Evolutionary conservation across 2,329 filamentous ascomycete genomes (phyloP), one percentile per base, ranked within the genome.

Genomic region (Colletotrichum sidae): DNA sequence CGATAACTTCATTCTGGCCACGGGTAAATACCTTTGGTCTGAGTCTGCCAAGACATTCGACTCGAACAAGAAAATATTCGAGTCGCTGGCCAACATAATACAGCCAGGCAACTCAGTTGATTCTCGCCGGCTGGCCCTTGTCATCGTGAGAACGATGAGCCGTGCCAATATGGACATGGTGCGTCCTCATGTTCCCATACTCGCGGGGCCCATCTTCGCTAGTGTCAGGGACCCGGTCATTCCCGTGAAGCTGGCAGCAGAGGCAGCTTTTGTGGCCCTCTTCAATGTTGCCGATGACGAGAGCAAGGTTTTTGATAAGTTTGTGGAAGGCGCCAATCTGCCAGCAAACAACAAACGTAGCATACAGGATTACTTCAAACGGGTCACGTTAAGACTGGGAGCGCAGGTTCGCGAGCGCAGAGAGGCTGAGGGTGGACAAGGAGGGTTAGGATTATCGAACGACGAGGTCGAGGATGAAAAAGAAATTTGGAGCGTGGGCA

Each of bases 311-410:
- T 98, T 97, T 76, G 94, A 97, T 72, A 94, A 94, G 79, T 98
- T 94, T 79, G 90, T 97, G 82, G 84, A 90, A 1, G 88, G 86
- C 6, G 86, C 87, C 55, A 86, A 88, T 3, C 78, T 97, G 65
- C 84, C 89, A 8, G 79, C 92, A 0, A 90, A 88, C 45, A 89
- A 89, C 15, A 96, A 96, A 85, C 87, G 95, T 71, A 94, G 91
- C 76, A 97, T 99, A 91, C 87, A 90, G 65, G 96, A 99, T 77
- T 99, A 99, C 81, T 98, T 98, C 82, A 97, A 97, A 84, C 86
- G 96, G 46, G 92, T 99, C 69, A 93, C 93, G 1, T 78, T 95
- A 73, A 88, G 94, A 71, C 80, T 98, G 17, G 95, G 92, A n/a
- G 87, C 83, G 15, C 96, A 98, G 77, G 94, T 92, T 2, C 87